Conservation (phyloP, 371 early-diverging fungal species). For the Mucor sp. region DNA sequence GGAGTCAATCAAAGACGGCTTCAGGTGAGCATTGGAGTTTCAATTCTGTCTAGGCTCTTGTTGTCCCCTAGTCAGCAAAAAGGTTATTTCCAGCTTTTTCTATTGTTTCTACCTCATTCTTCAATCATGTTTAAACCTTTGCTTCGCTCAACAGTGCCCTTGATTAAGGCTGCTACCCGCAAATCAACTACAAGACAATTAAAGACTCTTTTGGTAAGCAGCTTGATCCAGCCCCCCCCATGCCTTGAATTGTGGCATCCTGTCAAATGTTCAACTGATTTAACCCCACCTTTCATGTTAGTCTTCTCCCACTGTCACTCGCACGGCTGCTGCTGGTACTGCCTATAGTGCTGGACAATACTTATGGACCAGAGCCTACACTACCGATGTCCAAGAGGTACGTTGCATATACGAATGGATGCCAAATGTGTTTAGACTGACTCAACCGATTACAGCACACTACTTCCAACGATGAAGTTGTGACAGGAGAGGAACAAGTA, state of each 20-base stretch:
- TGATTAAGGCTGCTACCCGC: conserved; percentile 19
- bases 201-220: conserved; percentile 15
- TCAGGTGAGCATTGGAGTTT: neutral
- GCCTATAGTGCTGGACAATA: neutral
- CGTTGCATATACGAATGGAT: neutral
- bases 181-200: neutral
- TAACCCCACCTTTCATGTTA: neutral
- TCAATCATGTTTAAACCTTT: conserved; percentile 28
- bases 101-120: neutral
- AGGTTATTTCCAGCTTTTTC: neutral
- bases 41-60: neutral
- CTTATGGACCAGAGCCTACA: conserved; percentile 7
- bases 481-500: conserved; percentile 43
- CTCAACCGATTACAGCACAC: neutral
- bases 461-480: conserved; percentile 25
- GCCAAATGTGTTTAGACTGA: neutral
- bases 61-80: neutral
- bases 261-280: neutral
- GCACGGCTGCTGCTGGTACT: conserved; percentile 5
- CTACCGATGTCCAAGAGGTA: conserved; percentile 13
- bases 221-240: neutral
- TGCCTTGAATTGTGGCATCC: neutral
- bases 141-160: conserved; percentile 23
- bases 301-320: conserved; percentile 10
- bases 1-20: neutral